Evolutionary conservation across 352 stramenopile genomes (phyloP).

Genomic region (Globisporangium echinulatum): DNA sequence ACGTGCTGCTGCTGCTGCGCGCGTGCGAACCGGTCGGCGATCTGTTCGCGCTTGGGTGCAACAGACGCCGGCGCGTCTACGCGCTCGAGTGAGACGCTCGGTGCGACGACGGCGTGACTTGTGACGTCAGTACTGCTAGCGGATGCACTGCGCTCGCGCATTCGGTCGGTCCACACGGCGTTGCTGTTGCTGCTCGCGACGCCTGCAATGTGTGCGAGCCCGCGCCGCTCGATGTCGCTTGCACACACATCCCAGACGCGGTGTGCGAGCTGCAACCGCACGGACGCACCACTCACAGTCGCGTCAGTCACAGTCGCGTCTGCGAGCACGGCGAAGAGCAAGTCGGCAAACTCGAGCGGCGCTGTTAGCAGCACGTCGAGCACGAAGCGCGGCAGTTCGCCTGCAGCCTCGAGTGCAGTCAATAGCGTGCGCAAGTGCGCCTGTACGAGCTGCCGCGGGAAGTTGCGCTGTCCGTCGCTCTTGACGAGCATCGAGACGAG

Average conservation of each 20-base stretch:
- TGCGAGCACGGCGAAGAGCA: conserved; percentile 35
- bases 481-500: conserved; percentile 65
- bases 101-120: not conserved
- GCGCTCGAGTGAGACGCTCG: not conserved
- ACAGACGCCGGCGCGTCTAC: not conserved
- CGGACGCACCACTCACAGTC: conserved; percentile 4
- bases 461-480: conserved; percentile 39
- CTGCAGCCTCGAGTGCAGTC: not conserved
- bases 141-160: not conserved
- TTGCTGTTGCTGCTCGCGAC: not conserved
- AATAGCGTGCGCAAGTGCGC: conserved; percentile 36
- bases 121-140: not conserved
- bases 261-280: conserved; percentile 16
- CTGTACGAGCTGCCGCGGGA: conserved; percentile 62
- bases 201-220: conserved; percentile 15
- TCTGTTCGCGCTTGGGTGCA: not conserved
- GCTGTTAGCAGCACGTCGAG: conserved; percentile 48
- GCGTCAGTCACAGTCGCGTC: conserved; percentile 1
- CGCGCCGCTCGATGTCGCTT: conserved; percentile 25
- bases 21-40: conserved; percentile 9
- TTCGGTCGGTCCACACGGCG: not conserved
- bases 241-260: conserved; percentile 26
- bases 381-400: conserved; percentile 23
- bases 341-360: conserved; percentile 45
- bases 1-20: not conserved